Percentiles rank a stretch among this genome's conserved stretches.
Conservation (phyloP, 768 basidiomycete species). For the Collybia nuda region DNA sequence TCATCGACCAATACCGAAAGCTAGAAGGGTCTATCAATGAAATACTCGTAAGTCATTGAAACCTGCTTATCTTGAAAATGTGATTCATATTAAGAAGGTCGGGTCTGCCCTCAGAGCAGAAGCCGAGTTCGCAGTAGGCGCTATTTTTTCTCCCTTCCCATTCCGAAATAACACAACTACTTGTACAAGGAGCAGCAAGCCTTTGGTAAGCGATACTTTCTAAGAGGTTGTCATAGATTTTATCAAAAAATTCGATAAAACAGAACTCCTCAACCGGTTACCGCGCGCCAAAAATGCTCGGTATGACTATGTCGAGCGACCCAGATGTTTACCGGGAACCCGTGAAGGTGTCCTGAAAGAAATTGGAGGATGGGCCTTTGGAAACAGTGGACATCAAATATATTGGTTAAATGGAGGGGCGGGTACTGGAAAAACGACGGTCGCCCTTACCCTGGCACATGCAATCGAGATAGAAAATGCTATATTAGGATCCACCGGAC, state of each 20-base stretch:
- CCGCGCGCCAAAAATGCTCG: constrained; percentile 14
- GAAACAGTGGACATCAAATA: constrained; percentile 11
- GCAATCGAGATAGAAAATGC: constrained; percentile 3
- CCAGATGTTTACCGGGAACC: constrained; percentile 18
- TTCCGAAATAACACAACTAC: background rate
- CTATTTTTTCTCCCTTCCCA: background rate
- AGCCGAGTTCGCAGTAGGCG: constrained; percentile 9
- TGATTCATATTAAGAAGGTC: constrained; percentile 1
- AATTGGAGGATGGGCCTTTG: constrained; percentile 16
- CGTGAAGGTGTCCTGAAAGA: constrained; percentile 16
- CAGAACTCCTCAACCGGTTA: constrained; percentile 14
- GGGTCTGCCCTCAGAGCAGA: constrained; percentile 12
- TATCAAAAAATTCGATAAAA: background rate
- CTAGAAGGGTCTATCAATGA: constrained; percentile 11
- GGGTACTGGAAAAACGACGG: constrained; percentile 23
- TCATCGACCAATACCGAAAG: constrained; percentile 7
- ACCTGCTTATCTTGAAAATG: no score
- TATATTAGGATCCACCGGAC: no score
- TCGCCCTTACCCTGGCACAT: constrained; percentile 17
- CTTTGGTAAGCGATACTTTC: constrained; percentile 4
- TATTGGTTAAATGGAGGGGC: constrained; percentile 23
- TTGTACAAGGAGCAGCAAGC: constrained; percentile 9
- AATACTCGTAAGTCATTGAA: constrained; percentile 1
- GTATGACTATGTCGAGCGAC: constrained; percentile 13
- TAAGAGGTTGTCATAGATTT: background rate